phyloP scores from a whole-genome alignment of 208 protist genomes.

The Wallacemonas rigidus region DNA sequence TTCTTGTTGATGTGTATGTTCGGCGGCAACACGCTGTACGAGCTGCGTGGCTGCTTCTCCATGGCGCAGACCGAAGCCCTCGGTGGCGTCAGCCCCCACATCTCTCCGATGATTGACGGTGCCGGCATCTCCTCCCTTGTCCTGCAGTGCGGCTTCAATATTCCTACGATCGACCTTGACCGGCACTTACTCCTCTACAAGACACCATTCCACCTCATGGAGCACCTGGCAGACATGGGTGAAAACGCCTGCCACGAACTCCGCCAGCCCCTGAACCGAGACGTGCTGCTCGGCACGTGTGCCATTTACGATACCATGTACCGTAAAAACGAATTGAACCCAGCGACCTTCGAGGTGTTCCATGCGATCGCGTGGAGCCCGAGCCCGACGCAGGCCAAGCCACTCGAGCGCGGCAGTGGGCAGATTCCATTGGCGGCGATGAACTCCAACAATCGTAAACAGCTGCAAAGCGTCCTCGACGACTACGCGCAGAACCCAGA shows the following conservation, averaged over 20 bases:
- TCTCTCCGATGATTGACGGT: conserved; percentile 91
- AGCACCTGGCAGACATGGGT: conserved; percentile 87
- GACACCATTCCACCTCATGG: conserved; percentile 90
- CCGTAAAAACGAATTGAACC: conserved; percentile 79
- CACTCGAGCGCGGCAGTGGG: conserved; percentile 78
- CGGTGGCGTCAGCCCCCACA: conserved; percentile 85
- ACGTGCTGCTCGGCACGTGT: conserved; percentile 74
- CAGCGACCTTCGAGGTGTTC: conserved; percentile 92
- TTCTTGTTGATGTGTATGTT: conserved; percentile 87
- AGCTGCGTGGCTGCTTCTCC: conserved; percentile 86
- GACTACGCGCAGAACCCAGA: conserved; percentile 85
- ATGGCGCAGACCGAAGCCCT: conserved; percentile 87
- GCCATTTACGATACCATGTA: conserved; percentile 89
- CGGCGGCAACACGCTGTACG: conserved; percentile 92
- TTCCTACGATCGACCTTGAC: conserved; percentile 92
- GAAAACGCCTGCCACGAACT: conserved; percentile 83
- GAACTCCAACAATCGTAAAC: conserved; percentile 72
- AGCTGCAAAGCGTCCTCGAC: conserved; percentile 76
- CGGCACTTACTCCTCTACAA: conserved; percentile 87
- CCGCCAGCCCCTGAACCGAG: conserved; percentile 62
- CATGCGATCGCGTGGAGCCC: conserved; percentile 91
- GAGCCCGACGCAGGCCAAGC: conserved; percentile 80
- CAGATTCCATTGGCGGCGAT: conserved; percentile 70
- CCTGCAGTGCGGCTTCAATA: conserved; percentile 83
- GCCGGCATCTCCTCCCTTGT: conserved; percentile 84